These are phyloP conservation scores for Phytophthora macrochlamydospora DNA, from an alignment of 352 stramenopile genomes.

Conservation along the genomic window DNA sequence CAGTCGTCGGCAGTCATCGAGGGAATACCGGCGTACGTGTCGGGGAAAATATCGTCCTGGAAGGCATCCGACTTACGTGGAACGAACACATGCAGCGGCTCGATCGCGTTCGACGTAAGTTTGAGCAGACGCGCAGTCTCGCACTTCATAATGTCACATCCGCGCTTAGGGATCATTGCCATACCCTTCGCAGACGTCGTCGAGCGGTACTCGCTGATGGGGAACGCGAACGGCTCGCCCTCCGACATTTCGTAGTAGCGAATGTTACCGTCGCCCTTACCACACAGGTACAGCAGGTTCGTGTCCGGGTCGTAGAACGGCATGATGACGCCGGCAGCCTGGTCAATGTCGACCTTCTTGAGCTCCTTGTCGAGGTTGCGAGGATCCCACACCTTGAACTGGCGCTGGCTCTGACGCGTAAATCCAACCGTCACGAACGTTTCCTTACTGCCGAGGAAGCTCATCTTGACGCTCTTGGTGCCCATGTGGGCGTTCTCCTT, in stretches of 20 bases:
- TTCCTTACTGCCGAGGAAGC: constrained; percentile 95
- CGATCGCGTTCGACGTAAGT: constrained; percentile 96
- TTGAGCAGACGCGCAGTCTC: constrained; percentile 97
- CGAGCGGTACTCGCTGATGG: constrained; percentile 95
- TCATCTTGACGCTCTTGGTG: constrained; percentile 97
- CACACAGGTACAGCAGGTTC: constrained; percentile 97
- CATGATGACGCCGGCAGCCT: constrained; percentile 98
- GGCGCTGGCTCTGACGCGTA: constrained; percentile 95
- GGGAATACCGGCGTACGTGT: constrained; percentile 93
- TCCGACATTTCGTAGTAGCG: constrained; percentile 98
- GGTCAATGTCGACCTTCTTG: constrained; percentile 96
- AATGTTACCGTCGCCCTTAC: constrained; percentile 99
- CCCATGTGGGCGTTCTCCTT: constrained; percentile 96
- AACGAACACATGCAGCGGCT: constrained; percentile 96
- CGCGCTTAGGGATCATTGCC: constrained; percentile 98
- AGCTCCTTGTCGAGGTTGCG: constrained; percentile 93
- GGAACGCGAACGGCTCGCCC: constrained; percentile 93
- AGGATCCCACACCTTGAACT: constrained; percentile 91
- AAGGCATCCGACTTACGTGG: constrained; percentile 99
- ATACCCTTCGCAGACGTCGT: constrained; percentile 97
- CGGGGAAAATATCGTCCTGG: constrained; percentile 99
- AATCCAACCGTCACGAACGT: constrained; percentile 98
- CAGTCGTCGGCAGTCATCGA: constrained; percentile 97
- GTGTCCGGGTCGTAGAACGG: constrained; percentile 99
- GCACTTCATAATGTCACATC: constrained; percentile 97